Conservation (phyloP, 1,284 basidiomycete genomes). For the Leccinum pachyderme region DNA sequence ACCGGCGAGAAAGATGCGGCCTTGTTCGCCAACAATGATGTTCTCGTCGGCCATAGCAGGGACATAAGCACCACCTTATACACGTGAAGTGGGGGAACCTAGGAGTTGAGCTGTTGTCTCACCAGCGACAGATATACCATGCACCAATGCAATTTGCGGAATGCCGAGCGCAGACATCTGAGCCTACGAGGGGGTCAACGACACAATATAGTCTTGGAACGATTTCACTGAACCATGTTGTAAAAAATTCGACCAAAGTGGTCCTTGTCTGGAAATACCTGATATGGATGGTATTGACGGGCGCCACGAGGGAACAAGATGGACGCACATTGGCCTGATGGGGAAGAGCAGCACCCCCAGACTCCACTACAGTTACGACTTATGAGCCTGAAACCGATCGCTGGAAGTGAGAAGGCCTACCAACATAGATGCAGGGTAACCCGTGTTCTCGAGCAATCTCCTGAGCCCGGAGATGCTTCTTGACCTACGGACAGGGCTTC, state of each 20-base stretch:
- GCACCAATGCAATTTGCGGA: constrained; percentile 90
- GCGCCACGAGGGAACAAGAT: not conserved
- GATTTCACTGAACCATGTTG: constrained; percentile 71
- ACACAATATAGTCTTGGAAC: constrained; percentile 1
- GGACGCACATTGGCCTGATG: constrained; percentile 80
- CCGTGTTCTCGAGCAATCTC: constrained; percentile 89
- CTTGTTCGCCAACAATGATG: constrained; percentile 92
- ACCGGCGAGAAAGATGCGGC: constrained; percentile 93
- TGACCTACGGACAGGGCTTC: constrained; percentile 53
- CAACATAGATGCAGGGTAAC: constrained; percentile 90
- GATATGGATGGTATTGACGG: constrained; percentile 12
- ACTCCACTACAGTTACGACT: constrained; percentile 64
- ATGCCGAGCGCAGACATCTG: constrained; percentile 90
- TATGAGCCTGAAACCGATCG: constrained; percentile 11
- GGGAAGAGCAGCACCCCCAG: constrained; percentile 90
- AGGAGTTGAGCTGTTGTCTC: constrained; percentile 12
- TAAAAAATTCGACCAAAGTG: constrained; percentile 97
- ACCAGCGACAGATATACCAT: constrained; percentile 92
- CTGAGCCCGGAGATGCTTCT: constrained; percentile 94
- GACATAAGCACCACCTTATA: constrained; percentile 81
- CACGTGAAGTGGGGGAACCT: constrained; percentile 10
- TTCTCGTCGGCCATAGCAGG: constrained; percentile 97
- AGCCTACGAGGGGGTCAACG: constrained; percentile 47
- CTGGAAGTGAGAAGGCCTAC: constrained; percentile 40
- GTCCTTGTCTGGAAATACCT: constrained; percentile 84